Conservation (phyloP, 306 rosid genomes). For the Gastrolobium villosum region DNA sequence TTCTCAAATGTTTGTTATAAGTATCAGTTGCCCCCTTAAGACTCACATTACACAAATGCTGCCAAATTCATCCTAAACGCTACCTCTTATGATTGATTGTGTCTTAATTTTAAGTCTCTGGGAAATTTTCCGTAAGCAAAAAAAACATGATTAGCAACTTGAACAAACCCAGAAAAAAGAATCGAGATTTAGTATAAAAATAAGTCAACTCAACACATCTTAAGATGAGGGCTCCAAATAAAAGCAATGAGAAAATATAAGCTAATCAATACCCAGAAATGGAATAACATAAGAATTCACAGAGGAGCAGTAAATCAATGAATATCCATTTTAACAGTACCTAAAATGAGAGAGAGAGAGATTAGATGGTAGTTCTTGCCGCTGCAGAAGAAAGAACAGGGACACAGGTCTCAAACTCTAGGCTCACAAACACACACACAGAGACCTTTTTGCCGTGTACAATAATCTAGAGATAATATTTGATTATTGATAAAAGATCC, state of each 20-base stretch:
- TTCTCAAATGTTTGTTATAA: neutral
- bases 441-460: too few relatives aligned
- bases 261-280: neutral
- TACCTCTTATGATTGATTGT: neutral
- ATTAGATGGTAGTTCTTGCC: slow-evolving; percentile 6
- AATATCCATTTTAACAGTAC: slow-evolving; percentile 9
- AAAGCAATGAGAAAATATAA: slow-evolving; percentile 3
- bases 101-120: neutral
- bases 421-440: neutral
- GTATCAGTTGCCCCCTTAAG: neutral
- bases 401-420: neutral
- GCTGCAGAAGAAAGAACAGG: neutral
- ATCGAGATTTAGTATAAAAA: neutral
- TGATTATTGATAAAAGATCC: too few relatives aligned
- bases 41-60: slow-evolving; percentile 1
- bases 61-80: slow-evolving; percentile 11
- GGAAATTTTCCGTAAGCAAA: neutral
- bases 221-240: neutral
- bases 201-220: slow-evolving; percentile 13
- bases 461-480: neutral
- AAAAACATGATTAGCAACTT: neutral
- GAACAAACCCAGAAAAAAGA: slow-evolving; percentile 1
- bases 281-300: neutral
- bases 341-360: slow-evolving; percentile 8
- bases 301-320: neutral